A percentile compares a stretch with the other conserved stretches of the same genome.
Evolutionary conservation across 2,329 filamentous ascomycete genomes (phyloP).

Genomic region (Trichothecium sympodiale): DNA sequence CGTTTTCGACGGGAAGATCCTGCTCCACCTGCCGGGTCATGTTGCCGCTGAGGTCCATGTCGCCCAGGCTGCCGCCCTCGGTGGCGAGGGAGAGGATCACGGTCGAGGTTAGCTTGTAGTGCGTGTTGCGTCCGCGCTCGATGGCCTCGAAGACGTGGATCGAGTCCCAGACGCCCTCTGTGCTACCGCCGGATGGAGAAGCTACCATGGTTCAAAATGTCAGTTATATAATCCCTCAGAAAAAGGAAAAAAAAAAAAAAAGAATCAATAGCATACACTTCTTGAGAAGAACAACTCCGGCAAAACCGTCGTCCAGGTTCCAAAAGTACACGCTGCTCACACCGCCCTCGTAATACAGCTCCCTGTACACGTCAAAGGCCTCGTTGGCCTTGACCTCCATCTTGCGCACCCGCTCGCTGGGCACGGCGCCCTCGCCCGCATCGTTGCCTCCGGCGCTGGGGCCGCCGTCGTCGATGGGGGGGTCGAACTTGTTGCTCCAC

Average conservation of each 20-base stretch:
- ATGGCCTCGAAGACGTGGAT: constrained; percentile 98
- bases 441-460: constrained; percentile 44
- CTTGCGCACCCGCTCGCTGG: constrained; percentile 80
- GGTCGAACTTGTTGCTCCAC: constrained; percentile 99
- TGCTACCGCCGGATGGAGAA: constrained; percentile 52
- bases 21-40: constrained; percentile 96
- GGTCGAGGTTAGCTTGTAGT: constrained; percentile 96
- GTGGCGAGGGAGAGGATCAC: constrained; percentile 84
- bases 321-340: constrained; percentile 96
- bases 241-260: too few species aligned
- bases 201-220: too few species aligned
- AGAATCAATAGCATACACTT: constrained; percentile 51
- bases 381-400: constrained; percentile 93
- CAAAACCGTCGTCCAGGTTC: constrained; percentile 97
- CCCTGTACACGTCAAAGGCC: constrained; percentile 92
- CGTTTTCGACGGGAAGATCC: constrained; percentile 79
- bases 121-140: constrained; percentile 80
- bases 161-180: constrained; percentile 85
- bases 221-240: too few species aligned
- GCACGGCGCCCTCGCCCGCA: constrained; percentile 69
- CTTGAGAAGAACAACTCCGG: constrained; percentile 89
- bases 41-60: constrained; percentile 89
- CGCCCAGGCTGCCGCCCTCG: constrained; percentile 48
- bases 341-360: constrained; percentile 94
- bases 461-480: constrained; percentile 58